Base-by-base conservation (phyloP, 2,329 filamentous ascomycete species). In the Fusarium sp. region DNA sequence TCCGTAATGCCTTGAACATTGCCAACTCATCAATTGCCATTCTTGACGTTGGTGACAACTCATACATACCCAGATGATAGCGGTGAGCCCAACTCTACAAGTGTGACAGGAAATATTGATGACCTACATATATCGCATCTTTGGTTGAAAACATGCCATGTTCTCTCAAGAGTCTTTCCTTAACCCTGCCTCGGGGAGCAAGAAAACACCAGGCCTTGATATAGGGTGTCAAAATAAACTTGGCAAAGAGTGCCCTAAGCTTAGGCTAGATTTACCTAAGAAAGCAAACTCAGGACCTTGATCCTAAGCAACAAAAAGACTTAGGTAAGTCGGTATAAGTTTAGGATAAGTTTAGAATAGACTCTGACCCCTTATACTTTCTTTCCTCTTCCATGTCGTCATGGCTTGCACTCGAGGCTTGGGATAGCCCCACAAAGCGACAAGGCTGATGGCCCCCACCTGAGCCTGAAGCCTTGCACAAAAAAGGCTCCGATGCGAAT, bases 391-490 rank as follows among this genome's bases (percentile, higher is more conserved):
- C n/a, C n/a, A n/a, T n/a, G n/a, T 69, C 71, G 71, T 73, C 71
- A 73, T 73, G 70, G 61, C 48, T 39, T 57, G 60, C 38, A 44
- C 33, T 54, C 15, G 56, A 56, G 56, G 39, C 33, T 65, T 7
- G 56, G 70, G 56, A 42, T 18, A 39, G 42, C 42, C 61, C 67
- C 71, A 70, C 65, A 51, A 42, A 71, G 50, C 15, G 35, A 61
- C 70, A 61, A 77, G 74, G 75, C 70, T 76, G 72, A 65, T 36
- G 63, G 58, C 39, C 70, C 73, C 75, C 72, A 75, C 64, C 61
- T 26, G 61, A 66, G 74, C 64, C 58, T 28, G 61, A 70, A 77
- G 76, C 76, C 76, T 78, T 68, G 75, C 72, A 68, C 65, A 77
- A 77, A 77, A 77, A 77, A 77, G 68, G 66, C 63, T 72, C 70